Evolutionary conservation across 78 protist genomes (phyloP).

Genomic region (Guillardia theta): DNA sequence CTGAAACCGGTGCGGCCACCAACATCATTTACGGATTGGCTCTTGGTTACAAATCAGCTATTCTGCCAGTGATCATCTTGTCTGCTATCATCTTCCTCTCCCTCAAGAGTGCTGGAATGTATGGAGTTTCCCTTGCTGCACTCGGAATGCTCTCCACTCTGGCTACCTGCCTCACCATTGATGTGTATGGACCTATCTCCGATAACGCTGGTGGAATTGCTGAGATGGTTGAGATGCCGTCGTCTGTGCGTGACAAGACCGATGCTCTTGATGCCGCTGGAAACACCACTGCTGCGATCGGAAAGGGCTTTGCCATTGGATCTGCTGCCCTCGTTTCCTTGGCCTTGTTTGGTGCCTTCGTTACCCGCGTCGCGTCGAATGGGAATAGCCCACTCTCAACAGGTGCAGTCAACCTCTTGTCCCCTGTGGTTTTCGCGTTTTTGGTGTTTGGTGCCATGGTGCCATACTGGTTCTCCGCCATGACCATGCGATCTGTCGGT

Average conservation of each 20-base stretch:
- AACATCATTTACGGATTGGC: conserved; percentile 70
- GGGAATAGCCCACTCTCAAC: neutral
- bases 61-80: conserved; percentile 51
- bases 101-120: conserved; percentile 24
- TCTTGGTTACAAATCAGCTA: conserved; percentile 22
- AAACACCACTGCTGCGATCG: conserved; percentile 81
- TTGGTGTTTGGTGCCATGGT: conserved; percentile 72
- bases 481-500: conserved; percentile 75
- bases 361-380: neutral
- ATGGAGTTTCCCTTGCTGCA: neutral
- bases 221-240: conserved; percentile 55
- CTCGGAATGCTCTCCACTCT: conserved; percentile 55
- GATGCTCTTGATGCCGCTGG: conserved; percentile 78
- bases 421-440: conserved; percentile 51
- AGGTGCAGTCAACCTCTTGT: conserved; percentile 23
- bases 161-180: conserved; percentile 64
- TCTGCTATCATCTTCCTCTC: neutral
- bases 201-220: conserved; percentile 82
- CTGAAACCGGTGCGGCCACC: conserved; percentile 74
- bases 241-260: conserved; percentile 63
- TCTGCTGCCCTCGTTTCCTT: conserved; percentile 72
- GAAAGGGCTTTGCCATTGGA: conserved; percentile 79
- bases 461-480: conserved; percentile 74
- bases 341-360: conserved; percentile 72
- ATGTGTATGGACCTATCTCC: conserved; percentile 59